Conservation (phyloP, 164 flowering plant species). For the Akebia trifoliata region DNA sequence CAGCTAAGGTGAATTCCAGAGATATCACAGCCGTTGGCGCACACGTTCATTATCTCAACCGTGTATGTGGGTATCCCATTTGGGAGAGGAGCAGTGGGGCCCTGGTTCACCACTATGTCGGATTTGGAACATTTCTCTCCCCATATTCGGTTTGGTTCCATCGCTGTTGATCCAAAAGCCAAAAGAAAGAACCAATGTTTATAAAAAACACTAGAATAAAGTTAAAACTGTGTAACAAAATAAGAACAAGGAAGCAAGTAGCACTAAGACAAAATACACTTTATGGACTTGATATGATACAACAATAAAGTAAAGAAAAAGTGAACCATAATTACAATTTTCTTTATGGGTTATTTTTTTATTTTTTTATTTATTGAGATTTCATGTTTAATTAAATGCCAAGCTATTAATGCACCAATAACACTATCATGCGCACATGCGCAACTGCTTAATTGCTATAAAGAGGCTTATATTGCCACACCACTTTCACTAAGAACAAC, state of each 20-base stretch:
- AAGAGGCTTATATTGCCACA: no score
- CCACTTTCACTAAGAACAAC: no score
- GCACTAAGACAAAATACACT: constrained; percentile 27
- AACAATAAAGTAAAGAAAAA: no score
- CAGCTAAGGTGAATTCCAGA: constrained; percentile 59
- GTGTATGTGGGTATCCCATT: constrained; percentile 77
- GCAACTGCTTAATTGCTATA: no score
- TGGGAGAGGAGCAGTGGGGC: constrained; percentile 47
- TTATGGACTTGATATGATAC: constrained; percentile 17
- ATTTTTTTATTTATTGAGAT: no score
- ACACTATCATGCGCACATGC: no score
- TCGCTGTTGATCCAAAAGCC: not conserved
- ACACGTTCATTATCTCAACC: constrained; percentile 61
- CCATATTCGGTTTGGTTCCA: constrained; percentile 41
- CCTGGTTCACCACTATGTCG: constrained; percentile 56
- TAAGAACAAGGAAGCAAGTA: not conserved
- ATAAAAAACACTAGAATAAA: not conserved
- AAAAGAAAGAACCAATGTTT: not conserved
- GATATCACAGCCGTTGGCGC: constrained; percentile 59
- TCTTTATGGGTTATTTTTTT: no score
- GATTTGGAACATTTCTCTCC: constrained; percentile 45
- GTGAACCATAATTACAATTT: no score
- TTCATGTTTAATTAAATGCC: no score
- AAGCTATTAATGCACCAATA: no score
- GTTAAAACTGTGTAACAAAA: not conserved